Conservation (phyloP, 208 protist species). For the Herpetomonas samuelpessoai region DNA sequence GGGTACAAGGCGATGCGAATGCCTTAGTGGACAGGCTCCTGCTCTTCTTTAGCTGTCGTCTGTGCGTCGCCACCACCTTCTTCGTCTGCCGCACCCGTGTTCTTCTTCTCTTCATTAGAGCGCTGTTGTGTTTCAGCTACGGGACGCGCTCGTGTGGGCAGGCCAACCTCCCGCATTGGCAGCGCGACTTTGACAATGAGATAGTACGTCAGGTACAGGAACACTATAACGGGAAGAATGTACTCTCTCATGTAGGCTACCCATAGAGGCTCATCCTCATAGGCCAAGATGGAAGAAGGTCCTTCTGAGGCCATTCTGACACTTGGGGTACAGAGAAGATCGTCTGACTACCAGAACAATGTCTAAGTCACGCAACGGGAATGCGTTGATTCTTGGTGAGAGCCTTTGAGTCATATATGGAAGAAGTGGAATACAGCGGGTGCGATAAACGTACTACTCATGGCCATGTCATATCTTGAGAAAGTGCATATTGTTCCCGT, state of each 20-base stretch:
- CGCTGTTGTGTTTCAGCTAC: conserved; percentile 1
- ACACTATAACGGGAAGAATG: conserved; percentile 49
- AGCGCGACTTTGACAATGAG: conserved; percentile 28
- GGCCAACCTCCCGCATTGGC: conserved; percentile 38
- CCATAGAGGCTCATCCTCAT: conserved; percentile 39
- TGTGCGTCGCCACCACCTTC: too few relatives aligned
- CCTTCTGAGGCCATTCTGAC: background rate
- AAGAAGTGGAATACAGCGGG: too few relatives aligned
- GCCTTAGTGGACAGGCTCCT: conserved; percentile 1
- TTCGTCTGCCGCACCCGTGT: background rate
- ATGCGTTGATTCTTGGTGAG: too few relatives aligned
- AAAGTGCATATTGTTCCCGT: too few relatives aligned
- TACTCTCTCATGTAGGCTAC: conserved; percentile 56
- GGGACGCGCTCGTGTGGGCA: conserved; percentile 13
- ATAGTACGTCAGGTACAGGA: conserved; percentile 37
- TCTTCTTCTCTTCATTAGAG: background rate
- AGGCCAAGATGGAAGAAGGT: background rate
- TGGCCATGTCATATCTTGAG: too few relatives aligned
- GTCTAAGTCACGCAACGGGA: too few relatives aligned
- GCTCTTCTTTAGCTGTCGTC: too few relatives aligned
- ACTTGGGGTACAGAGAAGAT: too few relatives aligned
- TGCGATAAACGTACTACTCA: too few relatives aligned
- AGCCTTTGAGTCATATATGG: too few relatives aligned
- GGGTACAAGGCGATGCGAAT: too few relatives aligned
- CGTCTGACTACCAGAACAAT: too few relatives aligned